These are phyloP conservation scores for Puccinellia tenuiflora DNA, from an alignment of 176 grass and related monocot genomes.

Conservation along the genomic window DNA sequence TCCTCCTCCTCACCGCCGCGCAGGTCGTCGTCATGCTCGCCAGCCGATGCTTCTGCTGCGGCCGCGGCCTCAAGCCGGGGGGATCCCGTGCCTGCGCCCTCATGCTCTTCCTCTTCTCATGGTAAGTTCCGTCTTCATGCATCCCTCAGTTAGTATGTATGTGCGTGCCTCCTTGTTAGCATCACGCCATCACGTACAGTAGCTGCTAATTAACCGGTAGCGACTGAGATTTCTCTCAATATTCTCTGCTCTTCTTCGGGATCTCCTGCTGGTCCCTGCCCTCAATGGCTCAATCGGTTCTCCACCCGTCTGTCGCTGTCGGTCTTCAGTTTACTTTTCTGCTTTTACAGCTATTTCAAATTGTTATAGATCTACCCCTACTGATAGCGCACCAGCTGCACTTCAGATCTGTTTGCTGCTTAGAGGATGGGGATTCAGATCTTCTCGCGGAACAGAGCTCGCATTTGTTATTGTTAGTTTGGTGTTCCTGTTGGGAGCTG, in stretches of 20 bases:
- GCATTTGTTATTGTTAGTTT: not conserved
- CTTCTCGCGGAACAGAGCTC: not conserved
- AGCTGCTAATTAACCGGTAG: too few species aligned
- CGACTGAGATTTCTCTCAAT: too few species aligned
- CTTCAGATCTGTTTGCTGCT: slow-evolving; percentile 11
- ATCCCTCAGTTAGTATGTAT: not conserved
- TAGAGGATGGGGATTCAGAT: not conserved
- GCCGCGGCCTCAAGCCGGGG: slow-evolving; percentile 64
- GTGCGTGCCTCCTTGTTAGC: not conserved
- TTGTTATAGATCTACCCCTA: not conserved
- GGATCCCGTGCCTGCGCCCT: slow-evolving; percentile 73
- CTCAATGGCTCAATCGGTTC: too few species aligned
- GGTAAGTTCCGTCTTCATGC: slow-evolving; percentile 50
- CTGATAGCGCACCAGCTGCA: not conserved
- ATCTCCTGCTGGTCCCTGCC: not conserved
- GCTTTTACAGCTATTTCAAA: not conserved
- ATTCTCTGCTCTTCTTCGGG: not conserved
- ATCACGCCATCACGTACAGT: not conserved
- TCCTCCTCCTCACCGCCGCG: slow-evolving; percentile 57
- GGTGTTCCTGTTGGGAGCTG: not conserved
- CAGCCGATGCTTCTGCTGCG: slow-evolving; percentile 91
- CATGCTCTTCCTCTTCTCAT: slow-evolving; percentile 70
- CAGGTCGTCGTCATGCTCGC: slow-evolving; percentile 57
- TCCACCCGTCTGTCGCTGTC: not conserved
- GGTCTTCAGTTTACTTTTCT: not conserved